Conservation (phyloP, 2,329 filamentous ascomycete genomes). For the Ophiostoma tasmaniense region DNA sequence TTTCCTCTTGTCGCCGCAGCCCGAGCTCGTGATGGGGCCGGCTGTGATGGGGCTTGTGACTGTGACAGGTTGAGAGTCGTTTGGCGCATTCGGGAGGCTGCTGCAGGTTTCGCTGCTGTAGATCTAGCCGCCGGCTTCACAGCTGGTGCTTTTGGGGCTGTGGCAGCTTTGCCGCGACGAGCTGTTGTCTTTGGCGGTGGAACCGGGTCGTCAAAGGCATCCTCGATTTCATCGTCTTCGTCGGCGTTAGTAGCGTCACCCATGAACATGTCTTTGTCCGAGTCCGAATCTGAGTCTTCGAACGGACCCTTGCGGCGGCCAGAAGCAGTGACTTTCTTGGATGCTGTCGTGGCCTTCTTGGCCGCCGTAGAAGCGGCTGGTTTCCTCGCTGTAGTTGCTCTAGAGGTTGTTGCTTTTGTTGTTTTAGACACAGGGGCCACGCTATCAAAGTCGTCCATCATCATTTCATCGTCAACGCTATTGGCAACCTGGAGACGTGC, state of each 20-base stretch:
- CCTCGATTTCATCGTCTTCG: not conserved
- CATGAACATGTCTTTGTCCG: slow-evolving; percentile 40
- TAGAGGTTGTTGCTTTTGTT: not conserved
- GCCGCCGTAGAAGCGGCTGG: slow-evolving; percentile 12
- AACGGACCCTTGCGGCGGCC: slow-evolving; percentile 37
- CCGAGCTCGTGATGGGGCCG: not conserved
- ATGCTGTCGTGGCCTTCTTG: slow-evolving; percentile 27
- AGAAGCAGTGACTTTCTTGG: slow-evolving; percentile 31
- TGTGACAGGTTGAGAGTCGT: slow-evolving; percentile 19
- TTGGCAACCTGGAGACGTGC: not conserved
- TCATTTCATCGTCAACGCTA: slow-evolving; percentile 42
- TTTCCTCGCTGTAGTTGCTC: slow-evolving; percentile 19
- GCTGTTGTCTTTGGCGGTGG: slow-evolving; percentile 32
- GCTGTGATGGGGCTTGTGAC: slow-evolving; percentile 4
- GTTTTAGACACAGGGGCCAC: slow-evolving; percentile 30
- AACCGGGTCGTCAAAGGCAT: slow-evolving; percentile 21
- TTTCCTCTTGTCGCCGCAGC: not conserved
- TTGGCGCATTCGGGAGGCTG: slow-evolving; percentile 14
- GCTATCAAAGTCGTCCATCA: slow-evolving; percentile 45
- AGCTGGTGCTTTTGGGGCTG: not conserved
- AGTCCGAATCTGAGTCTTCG: slow-evolving; percentile 31
- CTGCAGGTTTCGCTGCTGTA: not conserved
- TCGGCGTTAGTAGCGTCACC: slow-evolving; percentile 39
- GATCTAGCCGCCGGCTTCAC: not conserved
- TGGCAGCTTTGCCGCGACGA: slow-evolving; percentile 15